Percentiles rank a stretch among this genome's conserved stretches.
phyloP scores from a whole-genome alignment of 371 early-diverging fungal genomes.

The Capniomyces stellatus region DNA sequence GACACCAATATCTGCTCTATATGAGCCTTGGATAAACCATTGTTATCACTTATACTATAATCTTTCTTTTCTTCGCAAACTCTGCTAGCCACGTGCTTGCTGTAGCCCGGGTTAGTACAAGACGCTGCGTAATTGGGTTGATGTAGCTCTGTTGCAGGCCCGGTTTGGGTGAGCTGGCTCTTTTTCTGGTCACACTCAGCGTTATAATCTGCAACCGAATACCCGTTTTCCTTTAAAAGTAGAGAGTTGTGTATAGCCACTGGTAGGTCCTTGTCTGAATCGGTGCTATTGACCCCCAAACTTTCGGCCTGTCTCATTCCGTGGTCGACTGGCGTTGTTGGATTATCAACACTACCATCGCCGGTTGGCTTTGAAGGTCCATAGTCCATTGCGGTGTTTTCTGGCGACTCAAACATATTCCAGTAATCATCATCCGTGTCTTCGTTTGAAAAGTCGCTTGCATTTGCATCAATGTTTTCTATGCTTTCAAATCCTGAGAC shows the following conservation, averaged over 20 bases:
- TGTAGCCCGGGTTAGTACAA: neutral
- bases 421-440: neutral
- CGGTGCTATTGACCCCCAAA: neutral
- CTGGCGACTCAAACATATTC: neutral
- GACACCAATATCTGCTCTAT: neutral
- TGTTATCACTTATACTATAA: neutral
- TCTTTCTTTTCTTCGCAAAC: neutral
- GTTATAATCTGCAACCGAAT: too few species aligned
- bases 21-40: neutral
- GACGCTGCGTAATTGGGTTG: neutral
- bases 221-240: too few species aligned
- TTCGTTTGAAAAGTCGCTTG: neutral
- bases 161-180: neutral
- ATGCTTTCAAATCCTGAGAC: neutral
- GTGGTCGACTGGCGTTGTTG: neutral
- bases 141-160: neutral
- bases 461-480: neutral
- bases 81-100: neutral
- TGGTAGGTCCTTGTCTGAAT: too few species aligned
- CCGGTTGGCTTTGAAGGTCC: too few species aligned
- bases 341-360: neutral
- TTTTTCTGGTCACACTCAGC: too few species aligned
- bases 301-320: neutral
- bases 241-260: too few species aligned
- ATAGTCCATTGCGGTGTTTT: too few species aligned